Conservation (phyloP, 179 eudicot genomes). For the Drosera spatulata region DNA sequence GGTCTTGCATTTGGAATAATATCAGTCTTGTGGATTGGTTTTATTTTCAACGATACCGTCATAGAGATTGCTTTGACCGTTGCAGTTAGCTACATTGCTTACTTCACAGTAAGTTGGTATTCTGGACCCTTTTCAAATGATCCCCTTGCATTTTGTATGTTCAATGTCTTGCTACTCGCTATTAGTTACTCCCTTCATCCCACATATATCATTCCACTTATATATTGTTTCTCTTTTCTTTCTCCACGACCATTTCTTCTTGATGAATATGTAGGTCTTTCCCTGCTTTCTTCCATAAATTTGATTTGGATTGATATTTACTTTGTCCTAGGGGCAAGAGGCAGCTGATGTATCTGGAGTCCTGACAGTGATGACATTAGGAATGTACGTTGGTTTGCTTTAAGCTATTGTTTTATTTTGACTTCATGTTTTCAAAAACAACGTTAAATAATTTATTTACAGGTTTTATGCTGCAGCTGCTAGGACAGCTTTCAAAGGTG, state of each 20-base stretch:
- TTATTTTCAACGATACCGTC: constrained; percentile 84
- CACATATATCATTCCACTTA: too few relatives aligned
- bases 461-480: constrained; percentile 96
- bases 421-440: too few relatives aligned
- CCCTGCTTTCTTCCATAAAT: too few relatives aligned
- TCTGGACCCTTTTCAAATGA: background rate
- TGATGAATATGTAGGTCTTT: too few relatives aligned
- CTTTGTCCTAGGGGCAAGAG: constrained; percentile 69
- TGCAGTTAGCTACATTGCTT: constrained; percentile 93
- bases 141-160: too few relatives aligned
- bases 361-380: constrained; percentile 89
- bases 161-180: too few relatives aligned
- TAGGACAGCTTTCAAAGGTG: constrained; percentile 91
- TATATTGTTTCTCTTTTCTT: too few relatives aligned
- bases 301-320: too few relatives aligned
- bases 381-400: constrained; percentile 55
- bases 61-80: constrained; percentile 88
- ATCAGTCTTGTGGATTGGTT: constrained; percentile 92
- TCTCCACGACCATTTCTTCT: too few relatives aligned
- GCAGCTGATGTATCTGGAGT: constrained; percentile 84
- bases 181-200: too few relatives aligned
- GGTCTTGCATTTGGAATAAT: constrained; percentile 86
- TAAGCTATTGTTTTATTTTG: background rate
- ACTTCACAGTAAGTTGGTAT: constrained; percentile 61
- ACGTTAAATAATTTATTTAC: constrained; percentile 6